These are phyloP conservation scores for Melaleuca alternifolia DNA, from an alignment of 345 rosid genomes.

Conservation along the genomic window DNA sequence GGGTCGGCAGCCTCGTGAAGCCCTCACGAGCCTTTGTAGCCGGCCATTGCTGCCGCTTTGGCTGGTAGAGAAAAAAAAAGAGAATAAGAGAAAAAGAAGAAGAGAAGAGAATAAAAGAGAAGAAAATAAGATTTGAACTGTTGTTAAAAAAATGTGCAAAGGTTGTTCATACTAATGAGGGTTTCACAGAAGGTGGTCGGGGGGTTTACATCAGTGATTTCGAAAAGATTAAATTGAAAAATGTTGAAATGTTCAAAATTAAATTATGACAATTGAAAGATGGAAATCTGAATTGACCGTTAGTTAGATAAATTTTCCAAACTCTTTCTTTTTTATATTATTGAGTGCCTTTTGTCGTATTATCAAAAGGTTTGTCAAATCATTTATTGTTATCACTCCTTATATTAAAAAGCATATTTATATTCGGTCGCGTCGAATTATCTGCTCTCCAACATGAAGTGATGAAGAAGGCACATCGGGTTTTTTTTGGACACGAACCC, in stretches of 20 bases:
- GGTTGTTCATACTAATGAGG: fast-evolving
- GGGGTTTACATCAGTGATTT: no score
- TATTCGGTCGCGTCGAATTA: not conserved
- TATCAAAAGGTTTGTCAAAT: not conserved
- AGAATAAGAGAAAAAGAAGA: not conserved
- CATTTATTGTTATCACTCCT: not conserved
- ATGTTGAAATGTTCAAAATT: no score
- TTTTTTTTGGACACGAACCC: not conserved
- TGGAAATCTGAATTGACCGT: no score
- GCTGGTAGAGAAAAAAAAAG: not conserved
- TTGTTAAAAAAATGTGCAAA: not conserved
- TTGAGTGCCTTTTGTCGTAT: not conserved
- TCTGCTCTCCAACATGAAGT: not conserved
- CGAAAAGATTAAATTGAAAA: no score
- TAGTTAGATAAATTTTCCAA: not conserved
- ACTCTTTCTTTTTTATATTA: not conserved
- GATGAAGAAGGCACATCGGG: not conserved
- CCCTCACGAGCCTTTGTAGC: not conserved
- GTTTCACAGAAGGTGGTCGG: no score
- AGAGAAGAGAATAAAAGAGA: no score
- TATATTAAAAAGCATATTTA: not conserved
- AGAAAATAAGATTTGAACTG: not conserved
- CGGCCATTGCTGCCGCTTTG: not conserved
- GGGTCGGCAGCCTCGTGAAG: no score
- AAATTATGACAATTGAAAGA: fast-evolving